Percentiles rank a stretch among this genome's conserved stretches.
Conservation (phyloP, 73 alveolate species). For the Paramecium bursaria region DNA sequence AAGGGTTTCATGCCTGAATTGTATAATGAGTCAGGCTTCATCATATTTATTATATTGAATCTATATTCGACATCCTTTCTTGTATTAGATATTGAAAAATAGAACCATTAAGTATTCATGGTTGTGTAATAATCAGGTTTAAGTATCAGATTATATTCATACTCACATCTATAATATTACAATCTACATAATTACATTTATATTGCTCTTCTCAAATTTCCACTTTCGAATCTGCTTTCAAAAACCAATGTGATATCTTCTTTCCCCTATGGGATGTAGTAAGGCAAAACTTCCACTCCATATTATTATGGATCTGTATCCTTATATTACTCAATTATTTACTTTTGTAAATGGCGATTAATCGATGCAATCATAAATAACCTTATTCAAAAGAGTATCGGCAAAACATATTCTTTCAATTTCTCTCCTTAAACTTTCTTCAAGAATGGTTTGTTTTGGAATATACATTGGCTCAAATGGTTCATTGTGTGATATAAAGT, state of each 20-base stretch:
- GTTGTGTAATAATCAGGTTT: constrained; percentile 99
- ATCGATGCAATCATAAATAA: constrained; percentile 67
- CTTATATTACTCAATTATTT: neutral
- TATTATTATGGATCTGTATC: constrained; percentile 58
- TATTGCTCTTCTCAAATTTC: constrained; percentile 94
- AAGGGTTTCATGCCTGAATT: constrained; percentile 96
- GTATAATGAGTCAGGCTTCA: constrained; percentile 98
- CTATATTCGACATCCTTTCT: constrained; percentile 93
- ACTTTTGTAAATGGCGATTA: constrained; percentile 56
- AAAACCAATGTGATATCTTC: constrained; percentile 93
- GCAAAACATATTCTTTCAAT: constrained; percentile 72
- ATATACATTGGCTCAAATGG: constrained; percentile 73
- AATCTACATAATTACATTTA: constrained; percentile 67
- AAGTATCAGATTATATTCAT: constrained; percentile 96
- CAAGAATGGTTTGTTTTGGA: constrained; percentile 65
- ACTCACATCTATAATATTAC: constrained; percentile 71
- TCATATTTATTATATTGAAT: constrained; percentile 98
- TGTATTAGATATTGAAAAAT: constrained; percentile 95
- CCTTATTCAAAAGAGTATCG: constrained; percentile 66
- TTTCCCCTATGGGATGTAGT: constrained; percentile 72
- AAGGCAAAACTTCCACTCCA: constrained; percentile 74
- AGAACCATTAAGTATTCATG: constrained; percentile 99
- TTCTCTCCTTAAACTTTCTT: constrained; percentile 64
- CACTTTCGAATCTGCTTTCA: constrained; percentile 99
- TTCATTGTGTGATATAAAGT: constrained; percentile 58